phyloP scores from a whole-genome alignment of 2,329 filamentous ascomycete species.

The Apiospora kogelbergensis region DNA sequence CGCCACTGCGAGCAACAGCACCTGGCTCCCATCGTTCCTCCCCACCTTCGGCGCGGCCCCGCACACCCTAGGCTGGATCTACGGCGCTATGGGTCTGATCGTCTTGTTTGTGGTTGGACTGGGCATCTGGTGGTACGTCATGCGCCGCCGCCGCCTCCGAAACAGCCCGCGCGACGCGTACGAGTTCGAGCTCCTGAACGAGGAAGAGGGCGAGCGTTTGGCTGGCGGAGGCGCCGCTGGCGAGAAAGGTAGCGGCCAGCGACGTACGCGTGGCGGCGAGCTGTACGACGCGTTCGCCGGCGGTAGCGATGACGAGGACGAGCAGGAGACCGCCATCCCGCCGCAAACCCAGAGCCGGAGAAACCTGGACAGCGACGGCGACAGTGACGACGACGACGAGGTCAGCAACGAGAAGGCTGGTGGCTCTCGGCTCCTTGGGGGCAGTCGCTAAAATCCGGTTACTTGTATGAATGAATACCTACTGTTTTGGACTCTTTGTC shows the following conservation, averaged over 20 bases:
- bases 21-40: constrained; percentile 82
- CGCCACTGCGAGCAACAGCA: constrained; percentile 45
- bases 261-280: constrained; percentile 70
- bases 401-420: constrained; percentile 12
- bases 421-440: constrained; percentile 11
- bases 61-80: constrained; percentile 91
- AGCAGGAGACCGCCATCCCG: constrained; percentile 48
- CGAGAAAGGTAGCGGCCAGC: constrained; percentile 48
- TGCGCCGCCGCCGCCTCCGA: constrained; percentile 72
- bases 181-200: constrained; percentile 90
- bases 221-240: constrained; percentile 31
- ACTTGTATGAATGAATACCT: background rate
- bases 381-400: constrained; percentile 20
- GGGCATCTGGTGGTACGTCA: constrained; percentile 77
- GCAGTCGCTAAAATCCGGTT: background rate
- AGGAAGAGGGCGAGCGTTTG: constrained; percentile 67
- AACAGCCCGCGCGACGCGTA: constrained; percentile 80
- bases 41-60: constrained; percentile 88
- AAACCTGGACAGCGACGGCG: constrained; percentile 39
- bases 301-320: constrained; percentile 76
- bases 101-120: constrained; percentile 78
- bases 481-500: background rate
- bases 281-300: constrained; percentile 97
- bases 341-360: constrained; percentile 17
- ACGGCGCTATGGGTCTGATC: constrained; percentile 81